Base-by-base conservation (phyloP, 1,284 basidiomycete genomes). In the Boletellus deceptivus region DNA sequence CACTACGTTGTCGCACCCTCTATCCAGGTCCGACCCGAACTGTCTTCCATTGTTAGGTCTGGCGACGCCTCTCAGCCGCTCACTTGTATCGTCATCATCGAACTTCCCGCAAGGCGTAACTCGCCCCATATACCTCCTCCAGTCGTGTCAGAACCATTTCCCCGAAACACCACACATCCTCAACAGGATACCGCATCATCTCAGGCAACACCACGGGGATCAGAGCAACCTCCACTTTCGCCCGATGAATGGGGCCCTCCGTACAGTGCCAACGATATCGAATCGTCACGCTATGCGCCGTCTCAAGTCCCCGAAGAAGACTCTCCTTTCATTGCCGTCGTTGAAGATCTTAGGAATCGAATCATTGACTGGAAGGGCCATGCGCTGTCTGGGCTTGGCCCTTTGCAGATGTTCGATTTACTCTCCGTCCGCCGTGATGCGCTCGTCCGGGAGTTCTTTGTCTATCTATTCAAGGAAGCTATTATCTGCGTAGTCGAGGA, bases 401-500 rank as follows among this genome's bases (percentile, higher is more conserved):
- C 84, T 0, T 76, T 98, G 38, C 86, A 89, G 58, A 90, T 98
- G 77, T 97, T 93, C 70, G 94, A 98, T 70, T 77, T 93, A 42
- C 75, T 98, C 27, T 84, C 84, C 40, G 93, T 98, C 38, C 82
- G 93, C 43, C 86, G 95, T 50, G 93, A 94, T 60, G 73, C 84
- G 10, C 83, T 93, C 49, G 85, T 93, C 24, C 83, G 92, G 50
- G 91, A 96, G 67, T 95, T 96, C 69, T 91, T 88, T 65, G 91
- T 98, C 52, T 98, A 98, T 71, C 82, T 99, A 37, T 98, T 98
- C 81, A 86, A 89, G 62, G 92, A 98, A 65, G 96, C 96, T 10
- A 87, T 99, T 54, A 93, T 98, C 54, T 99, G 95, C 69, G 91
- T 98, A 14, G 83, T 91, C 20, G 96, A 98, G 67, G 95, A 98